Evolutionary conservation across 129 eudicot genomes (phyloP).

Genomic region (Pittosporum tobira): DNA sequence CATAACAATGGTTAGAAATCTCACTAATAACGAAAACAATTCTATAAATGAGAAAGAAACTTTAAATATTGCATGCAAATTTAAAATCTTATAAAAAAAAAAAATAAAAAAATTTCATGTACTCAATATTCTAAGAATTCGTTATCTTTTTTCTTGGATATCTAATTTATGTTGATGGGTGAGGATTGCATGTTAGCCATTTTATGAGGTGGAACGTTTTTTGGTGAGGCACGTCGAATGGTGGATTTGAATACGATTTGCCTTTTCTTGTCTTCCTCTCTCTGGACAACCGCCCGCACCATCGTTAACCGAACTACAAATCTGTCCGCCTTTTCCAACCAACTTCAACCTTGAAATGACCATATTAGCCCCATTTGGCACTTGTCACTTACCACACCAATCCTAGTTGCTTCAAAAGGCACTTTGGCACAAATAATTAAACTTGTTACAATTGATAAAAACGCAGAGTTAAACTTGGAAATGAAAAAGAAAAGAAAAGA

Average conservation of each 20-base stretch:
- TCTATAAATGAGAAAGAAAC: not conserved
- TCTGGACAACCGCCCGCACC: constrained; percentile 18
- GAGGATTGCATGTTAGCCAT: constrained; percentile 10
- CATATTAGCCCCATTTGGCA: not conserved
- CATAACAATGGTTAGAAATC: no score
- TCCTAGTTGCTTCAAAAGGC: no score
- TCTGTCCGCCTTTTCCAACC: not conserved
- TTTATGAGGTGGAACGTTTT: not conserved
- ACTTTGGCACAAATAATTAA: no score
- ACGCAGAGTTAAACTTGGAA: no score
- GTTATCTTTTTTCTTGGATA: not conserved
- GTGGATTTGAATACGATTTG: constrained; percentile 20
- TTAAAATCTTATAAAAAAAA: not conserved
- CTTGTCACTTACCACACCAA: no score
- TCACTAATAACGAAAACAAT: no score
- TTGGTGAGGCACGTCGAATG: constrained; percentile 22
- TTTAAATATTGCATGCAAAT: no score
- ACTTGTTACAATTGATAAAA: no score
- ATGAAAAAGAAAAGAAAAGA: no score
- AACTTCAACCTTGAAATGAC: not conserved
- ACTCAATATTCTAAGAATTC: no score
- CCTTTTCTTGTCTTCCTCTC: constrained; percentile 15
- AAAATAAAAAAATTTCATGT: no score
- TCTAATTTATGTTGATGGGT: not conserved
- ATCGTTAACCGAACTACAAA: not conserved